Evolutionary conservation across 169 alveolate genomes (phyloP).

Genomic region (Eimeria acervulina): DNA sequence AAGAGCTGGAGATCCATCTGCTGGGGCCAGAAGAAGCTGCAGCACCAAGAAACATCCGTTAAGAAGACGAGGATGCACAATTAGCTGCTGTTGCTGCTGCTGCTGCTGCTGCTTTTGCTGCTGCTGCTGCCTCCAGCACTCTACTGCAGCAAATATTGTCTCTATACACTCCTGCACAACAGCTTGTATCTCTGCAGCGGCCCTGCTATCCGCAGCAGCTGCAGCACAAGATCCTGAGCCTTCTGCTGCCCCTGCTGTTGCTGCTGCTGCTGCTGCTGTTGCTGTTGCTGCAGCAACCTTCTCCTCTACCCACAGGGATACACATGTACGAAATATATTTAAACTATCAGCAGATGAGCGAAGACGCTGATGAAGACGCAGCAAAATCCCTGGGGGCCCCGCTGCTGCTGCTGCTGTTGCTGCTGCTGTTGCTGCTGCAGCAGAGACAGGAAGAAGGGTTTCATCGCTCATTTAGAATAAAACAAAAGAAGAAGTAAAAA

Average conservation of each 20-base stretch:
- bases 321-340: not conserved
- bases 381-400: not conserved
- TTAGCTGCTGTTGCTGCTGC: not conserved
- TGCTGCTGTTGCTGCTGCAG: not conserved
- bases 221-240: too few species aligned
- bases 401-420: not conserved
- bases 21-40: not conserved
- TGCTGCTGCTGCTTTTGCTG: not conserved
- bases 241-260: not conserved
- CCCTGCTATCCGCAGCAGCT: not conserved
- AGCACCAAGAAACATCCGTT: conserved; percentile 30
- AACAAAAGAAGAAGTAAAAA: not conserved
- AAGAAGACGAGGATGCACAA: conserved; percentile 9
- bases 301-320: not conserved
- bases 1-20: not conserved
- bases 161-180: not conserved
- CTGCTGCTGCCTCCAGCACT: not conserved
- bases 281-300: not conserved
- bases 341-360: not conserved
- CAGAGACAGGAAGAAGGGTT: not conserved
- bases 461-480: too few species aligned
- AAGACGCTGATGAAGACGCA: not conserved
- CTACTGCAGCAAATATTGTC: not conserved
- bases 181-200: not conserved
- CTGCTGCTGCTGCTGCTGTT: conserved; percentile 26